Evolutionary conservation across 139 green algal species (phyloP).

Genomic region (Asterochloris erici): DNA sequence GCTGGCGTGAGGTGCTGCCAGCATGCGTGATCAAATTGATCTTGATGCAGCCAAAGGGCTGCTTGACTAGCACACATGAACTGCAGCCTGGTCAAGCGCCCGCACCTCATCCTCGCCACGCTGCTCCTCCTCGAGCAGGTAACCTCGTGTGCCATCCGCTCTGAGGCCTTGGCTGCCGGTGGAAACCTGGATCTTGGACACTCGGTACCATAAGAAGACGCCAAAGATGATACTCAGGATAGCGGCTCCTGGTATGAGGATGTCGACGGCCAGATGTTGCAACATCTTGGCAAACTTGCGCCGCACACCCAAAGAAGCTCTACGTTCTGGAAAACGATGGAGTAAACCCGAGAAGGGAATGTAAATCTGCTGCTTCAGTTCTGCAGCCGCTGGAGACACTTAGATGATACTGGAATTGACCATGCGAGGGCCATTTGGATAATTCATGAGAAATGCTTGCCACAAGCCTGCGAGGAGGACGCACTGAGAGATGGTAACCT

Average conservation of each 20-base stretch:
- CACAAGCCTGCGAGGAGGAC: no score
- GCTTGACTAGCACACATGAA: not conserved
- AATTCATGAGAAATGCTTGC: no score
- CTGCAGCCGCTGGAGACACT: no score
- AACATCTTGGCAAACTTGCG: conserved; percentile 9
- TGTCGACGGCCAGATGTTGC: not conserved
- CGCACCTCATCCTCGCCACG: conserved; percentile 54
- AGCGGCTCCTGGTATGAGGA: conserved; percentile 46
- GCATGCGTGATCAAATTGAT: no score
- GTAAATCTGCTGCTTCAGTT: no score
- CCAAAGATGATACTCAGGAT: conserved; percentile 64
- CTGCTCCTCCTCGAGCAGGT: conserved; percentile 80
- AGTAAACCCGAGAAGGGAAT: no score
- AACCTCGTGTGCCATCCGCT: conserved; percentile 64
- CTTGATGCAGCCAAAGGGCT: not conserved
- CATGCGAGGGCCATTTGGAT: no score
- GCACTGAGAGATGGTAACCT: not conserved
- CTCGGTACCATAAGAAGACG: conserved; percentile 63
- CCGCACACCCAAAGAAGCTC: not conserved
- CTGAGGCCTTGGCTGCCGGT: conserved; percentile 37
- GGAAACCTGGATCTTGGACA: conserved; percentile 50
- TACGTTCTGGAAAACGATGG: no score
- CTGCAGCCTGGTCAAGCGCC: not conserved
- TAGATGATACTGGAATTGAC: no score
- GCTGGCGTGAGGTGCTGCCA: no score